Percentiles rank a stretch among this genome's conserved stretches.
phyloP scores from a whole-genome alignment of 148 eudicot genomes.

The Vaccinium vitisidaea region DNA sequence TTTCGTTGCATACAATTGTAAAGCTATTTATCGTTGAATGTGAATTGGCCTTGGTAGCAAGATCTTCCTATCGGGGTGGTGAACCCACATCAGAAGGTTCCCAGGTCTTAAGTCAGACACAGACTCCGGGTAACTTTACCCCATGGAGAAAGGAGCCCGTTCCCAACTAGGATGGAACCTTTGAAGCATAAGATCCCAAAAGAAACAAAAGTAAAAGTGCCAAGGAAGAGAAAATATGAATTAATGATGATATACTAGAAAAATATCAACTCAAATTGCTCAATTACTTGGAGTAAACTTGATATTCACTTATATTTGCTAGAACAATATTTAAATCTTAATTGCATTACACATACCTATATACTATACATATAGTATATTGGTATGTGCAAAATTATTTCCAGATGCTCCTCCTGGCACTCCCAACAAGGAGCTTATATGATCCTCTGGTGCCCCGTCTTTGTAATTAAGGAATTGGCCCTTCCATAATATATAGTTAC shows the following conservation, averaged over 20 bases:
- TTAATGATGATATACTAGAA: neutral
- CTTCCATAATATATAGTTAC: neutral
- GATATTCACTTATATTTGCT: neutral
- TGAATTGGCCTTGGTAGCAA: neutral
- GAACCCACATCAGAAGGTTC: neutral
- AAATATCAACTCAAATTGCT: neutral
- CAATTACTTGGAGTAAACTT: neutral
- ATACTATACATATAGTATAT: too few species aligned
- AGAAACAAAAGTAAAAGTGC: neutral
- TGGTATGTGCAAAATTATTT: too few species aligned
- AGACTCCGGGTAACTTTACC: neutral
- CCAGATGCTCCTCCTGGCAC: too few species aligned
- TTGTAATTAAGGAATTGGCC: neutral
- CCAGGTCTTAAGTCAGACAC: neutral
- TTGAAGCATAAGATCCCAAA: neutral
- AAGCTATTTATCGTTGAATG: neutral
- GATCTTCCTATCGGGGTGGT: neutral
- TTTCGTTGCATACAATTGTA: neutral
- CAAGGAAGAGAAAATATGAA: neutral
- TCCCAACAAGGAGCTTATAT: too few species aligned
- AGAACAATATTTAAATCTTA: neutral
- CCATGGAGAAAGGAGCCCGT: neutral
- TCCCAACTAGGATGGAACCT: neutral
- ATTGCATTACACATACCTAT: too few species aligned
- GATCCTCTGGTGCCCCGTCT: too few species aligned